These are phyloP conservation scores for Ramaria sp. DNA, from an alignment of 768 basidiomycete genomes.

Conservation along the genomic window DNA sequence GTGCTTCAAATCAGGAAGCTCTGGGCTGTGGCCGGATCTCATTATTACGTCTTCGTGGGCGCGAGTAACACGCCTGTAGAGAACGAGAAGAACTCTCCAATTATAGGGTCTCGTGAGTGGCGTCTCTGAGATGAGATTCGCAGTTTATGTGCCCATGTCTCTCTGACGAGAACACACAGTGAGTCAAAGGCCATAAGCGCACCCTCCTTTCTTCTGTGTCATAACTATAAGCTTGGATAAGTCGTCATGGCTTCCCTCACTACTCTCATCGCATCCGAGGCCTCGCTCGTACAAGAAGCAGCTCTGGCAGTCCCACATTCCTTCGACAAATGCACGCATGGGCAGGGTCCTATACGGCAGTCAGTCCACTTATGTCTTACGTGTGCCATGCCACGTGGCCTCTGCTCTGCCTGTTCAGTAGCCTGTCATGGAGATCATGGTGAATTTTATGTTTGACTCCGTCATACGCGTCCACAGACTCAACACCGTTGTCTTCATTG, in stretches of 20 bases:
- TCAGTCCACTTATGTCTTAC: conserved; percentile 75
- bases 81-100: too few species aligned
- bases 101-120: too few species aligned
- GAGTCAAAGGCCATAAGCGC: too few species aligned
- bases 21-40: too few species aligned
- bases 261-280: conserved; percentile 13
- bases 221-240: background rate
- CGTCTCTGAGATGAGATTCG: too few species aligned
- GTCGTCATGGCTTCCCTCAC: background rate
- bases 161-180: too few species aligned
- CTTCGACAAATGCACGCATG: conserved; percentile 54
- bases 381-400: conserved; percentile 54
- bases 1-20: too few species aligned
- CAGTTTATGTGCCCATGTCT: too few species aligned
- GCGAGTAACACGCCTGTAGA: too few species aligned
- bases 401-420: conserved; percentile 77
- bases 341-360: conserved; percentile 54
- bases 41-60: too few species aligned
- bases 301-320: conserved; percentile 42
- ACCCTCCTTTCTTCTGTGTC: background rate
- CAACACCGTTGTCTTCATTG: conserved; percentile 1
- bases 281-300: conserved; percentile 26
- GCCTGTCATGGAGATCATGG: conserved; percentile 79
- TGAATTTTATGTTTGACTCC: background rate
- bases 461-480: background rate